Base-by-base conservation (phyloP, 305 asterid species). In the Fraxinus platypoda region DNA sequence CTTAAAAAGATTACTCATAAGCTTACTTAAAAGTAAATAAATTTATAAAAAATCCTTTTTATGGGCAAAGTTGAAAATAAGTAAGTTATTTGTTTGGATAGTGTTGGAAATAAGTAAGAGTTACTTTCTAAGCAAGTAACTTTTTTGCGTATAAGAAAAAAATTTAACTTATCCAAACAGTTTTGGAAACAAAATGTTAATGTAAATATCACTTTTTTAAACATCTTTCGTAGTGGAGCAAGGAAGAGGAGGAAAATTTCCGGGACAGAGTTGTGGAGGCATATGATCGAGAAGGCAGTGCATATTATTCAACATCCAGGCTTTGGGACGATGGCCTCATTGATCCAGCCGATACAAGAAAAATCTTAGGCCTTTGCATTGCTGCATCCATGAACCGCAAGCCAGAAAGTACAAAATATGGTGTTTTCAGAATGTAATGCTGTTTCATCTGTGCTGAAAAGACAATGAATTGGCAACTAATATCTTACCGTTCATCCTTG, bases 321-420 rank as follows among this genome's bases (percentile, higher is more conserved):
- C 97, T 95, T 76, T 95, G 99, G 99, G 99, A 96, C 38, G 99
- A 96, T 19, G 99, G 99, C n/a, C 88, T 96, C 25, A 94, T 96
- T 37, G 99, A 96, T 84, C 99, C 99, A 15, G 97, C 95, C 23
- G 98, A 96, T 81, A 96, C 99, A 12, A 92, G 99, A 74, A 96
- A 89, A 84, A 78, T 92, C 66, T 54, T 94, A 49, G 95, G 97
- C 83, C 97, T 92, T 64, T 89, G 91, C 89, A 41, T 96, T 74
- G 92, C 99, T 76, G 97, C 99, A 57, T 83, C 97, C 25, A 8
- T 78, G 59, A 96, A 94, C 81, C 92, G 92, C 59, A 83, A 86
- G 81, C 90, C 91, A 0, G 89, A 93, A 88, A 74, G 75, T 38
- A 96, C 98, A 81, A 93, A 90, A 82, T 96, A 59, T 79, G 99